These are phyloP conservation scores for Zopfochytrium polystomum DNA, from an alignment of 371 early-diverging fungal genomes.

Conservation along the genomic window DNA sequence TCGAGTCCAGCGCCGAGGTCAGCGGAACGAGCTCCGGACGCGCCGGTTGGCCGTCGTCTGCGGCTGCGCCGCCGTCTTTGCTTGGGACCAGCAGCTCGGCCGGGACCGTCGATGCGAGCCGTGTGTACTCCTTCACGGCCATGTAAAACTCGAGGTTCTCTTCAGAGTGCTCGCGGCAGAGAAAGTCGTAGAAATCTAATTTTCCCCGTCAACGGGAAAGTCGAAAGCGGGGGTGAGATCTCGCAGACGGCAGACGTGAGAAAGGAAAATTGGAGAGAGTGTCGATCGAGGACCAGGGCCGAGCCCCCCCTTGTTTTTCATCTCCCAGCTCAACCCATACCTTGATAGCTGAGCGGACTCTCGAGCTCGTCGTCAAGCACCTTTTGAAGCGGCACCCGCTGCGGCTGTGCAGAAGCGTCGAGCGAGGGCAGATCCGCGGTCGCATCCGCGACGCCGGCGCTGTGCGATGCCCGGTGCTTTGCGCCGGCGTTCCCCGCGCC, in stretches of 20 bases:
- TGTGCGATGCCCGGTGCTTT: neutral
- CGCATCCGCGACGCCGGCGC: neutral
- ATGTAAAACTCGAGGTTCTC: conserved; percentile 33
- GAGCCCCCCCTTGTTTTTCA: neutral
- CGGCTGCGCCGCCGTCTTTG: neutral
- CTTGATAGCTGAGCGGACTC: conserved; percentile 12
- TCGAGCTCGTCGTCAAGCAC: conserved; percentile 18
- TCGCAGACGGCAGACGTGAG: neutral
- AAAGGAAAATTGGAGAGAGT: neutral
- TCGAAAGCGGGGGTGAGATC: neutral
- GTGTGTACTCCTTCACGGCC: conserved; percentile 18
- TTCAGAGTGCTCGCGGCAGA: conserved; percentile 24
- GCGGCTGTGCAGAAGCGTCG: neutral
- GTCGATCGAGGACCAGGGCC: neutral
- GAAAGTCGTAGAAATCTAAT: conserved; percentile 16
- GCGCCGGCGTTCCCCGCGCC: neutral
- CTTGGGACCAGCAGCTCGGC: neutral
- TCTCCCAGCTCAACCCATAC: too few relatives aligned
- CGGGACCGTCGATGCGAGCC: conserved; percentile 5
- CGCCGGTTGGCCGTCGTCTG: neutral
- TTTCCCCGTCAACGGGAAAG: neutral
- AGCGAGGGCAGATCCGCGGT: neutral
- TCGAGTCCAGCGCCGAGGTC: neutral
- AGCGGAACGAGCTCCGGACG: neutral
- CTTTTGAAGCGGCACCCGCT: conserved; percentile 20